Evolutionary conservation across 192 early-diverging fungal genomes (phyloP).

Genomic region (Funneliformis mosseae): DNA sequence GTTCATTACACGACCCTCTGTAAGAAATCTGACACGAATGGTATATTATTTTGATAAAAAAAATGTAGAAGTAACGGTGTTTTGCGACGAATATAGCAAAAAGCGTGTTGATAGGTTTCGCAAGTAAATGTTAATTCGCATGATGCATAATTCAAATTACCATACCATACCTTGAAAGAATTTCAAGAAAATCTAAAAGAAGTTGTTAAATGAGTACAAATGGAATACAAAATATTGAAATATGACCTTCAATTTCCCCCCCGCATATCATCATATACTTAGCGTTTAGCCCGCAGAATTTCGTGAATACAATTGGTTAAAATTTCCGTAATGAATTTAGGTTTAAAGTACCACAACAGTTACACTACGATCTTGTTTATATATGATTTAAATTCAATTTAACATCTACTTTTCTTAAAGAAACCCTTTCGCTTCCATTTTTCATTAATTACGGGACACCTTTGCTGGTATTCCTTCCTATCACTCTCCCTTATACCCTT

Average conservation of each 20-base stretch:
- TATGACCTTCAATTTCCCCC: no score
- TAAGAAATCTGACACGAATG: not conserved
- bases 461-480: conserved; percentile 7
- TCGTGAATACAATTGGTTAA: not conserved
- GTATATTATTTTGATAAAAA: not conserved
- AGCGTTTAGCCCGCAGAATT: no score
- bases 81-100: no score
- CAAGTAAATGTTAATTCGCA: not conserved
- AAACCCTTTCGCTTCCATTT: conserved; percentile 1
- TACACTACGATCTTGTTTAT: not conserved
- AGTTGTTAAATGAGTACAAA: not conserved
- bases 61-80: no score
- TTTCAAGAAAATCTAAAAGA: no score
- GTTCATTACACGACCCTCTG: no score
- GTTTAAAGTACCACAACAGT: not conserved
- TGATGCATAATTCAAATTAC: not conserved
- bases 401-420: not conserved
- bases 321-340: not conserved
- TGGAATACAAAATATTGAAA: no score
- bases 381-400: not conserved
- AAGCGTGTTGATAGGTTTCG: not conserved
- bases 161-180: no score
- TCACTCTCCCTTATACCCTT: not conserved
- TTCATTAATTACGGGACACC: not conserved
- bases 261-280: no score